Evolutionary conservation across 2,329 filamentous ascomycete species (phyloP), one percentile per base, ranked within the genome.

Genomic region (Dendryphion nanum): DNA sequence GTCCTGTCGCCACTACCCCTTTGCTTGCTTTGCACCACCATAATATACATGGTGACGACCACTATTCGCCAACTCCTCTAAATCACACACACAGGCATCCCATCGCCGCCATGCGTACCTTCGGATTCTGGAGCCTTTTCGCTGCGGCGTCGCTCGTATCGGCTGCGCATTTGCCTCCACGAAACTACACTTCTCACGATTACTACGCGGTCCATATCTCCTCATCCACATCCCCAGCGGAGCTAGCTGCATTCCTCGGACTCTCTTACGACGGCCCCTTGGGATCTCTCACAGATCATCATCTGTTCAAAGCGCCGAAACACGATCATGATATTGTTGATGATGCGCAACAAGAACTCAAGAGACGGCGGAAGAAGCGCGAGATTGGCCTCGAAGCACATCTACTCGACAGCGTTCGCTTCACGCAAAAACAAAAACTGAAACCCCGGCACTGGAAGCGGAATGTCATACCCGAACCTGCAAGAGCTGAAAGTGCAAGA

Each of bases 131-230:
- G 43, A 50, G 53, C 40, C 56, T 66, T 48, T 55, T 66, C 37
- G 61, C 62, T 20, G 58, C 57, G 30, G 59, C 64, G 18, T 48
- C 56, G 40, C 49, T 58, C 41, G 53, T 56, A 30, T 51, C 59
- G 15, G 57, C 48, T 23, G 33, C 30, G 34, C 59, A 57, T 48
- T 64, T 80, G 30, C 71, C 74, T 34, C 71, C 75, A 46, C 84
- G 86, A 53, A 78, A 93, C 59, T 87, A 94, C 73, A 78, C 85
- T 34, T 75, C 78, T 26, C 81, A 89, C 67, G 91, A 98, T 67
- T 97, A 95, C 70, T 96, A 97, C 64, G 89, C 94, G 48, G 75
- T 98, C 32, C 86, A 96, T 50, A 78, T 98, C 57, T 79, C 85
- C 42, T 70, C 78, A 10, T 73, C 77, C 24, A 74, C 78, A 5